Conservation (phyloP, 164 flowering plant genomes). For the Berberis thunbergii region DNA sequence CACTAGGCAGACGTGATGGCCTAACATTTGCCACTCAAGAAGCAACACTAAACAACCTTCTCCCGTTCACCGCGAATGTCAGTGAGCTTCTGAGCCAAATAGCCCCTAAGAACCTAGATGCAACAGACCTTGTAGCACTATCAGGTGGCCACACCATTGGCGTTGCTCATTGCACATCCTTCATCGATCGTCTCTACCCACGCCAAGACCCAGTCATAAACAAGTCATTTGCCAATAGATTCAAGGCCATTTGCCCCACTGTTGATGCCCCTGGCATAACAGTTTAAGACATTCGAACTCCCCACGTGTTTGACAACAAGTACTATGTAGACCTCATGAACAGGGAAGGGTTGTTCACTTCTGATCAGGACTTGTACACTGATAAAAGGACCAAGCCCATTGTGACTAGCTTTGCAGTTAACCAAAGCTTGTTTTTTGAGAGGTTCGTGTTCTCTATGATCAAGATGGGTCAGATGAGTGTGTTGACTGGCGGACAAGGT, state of each 20-base stretch:
- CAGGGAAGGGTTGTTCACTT: constrained; percentile 49
- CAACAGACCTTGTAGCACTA: constrained; percentile 50
- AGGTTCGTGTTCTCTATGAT: no score
- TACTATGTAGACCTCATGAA: constrained; percentile 57
- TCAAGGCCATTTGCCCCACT: constrained; percentile 30
- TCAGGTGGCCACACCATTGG: constrained; percentile 76
- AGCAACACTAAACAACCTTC: constrained; percentile 38
- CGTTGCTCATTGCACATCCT: constrained; percentile 38
- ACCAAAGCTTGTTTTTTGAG: constrained; percentile 31
- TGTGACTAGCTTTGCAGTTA: constrained; percentile 36
- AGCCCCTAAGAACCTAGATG: constrained; percentile 21
- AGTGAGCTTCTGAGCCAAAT: constrained; percentile 19
- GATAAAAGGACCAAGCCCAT: constrained; percentile 32
- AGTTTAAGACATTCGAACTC: constrained; percentile 29
- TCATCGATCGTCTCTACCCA: constrained; percentile 42
- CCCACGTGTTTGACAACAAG: constrained; percentile 49
- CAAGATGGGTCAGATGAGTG: no score
- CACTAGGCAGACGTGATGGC: constrained; percentile 55
- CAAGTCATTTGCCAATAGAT: constrained; percentile 29
- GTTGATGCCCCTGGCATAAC: constrained; percentile 22
- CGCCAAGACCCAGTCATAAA: constrained; percentile 45
- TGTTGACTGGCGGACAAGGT: no score
- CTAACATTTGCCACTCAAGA: constrained; percentile 34
- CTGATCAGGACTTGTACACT: constrained; percentile 52
- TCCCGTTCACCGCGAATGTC: constrained; percentile 25